A percentile compares a stretch with the other conserved stretches of the same genome.
Evolutionary conservation across 2,329 filamentous ascomycete species (phyloP).

Genomic region (Cadophora gregata): DNA sequence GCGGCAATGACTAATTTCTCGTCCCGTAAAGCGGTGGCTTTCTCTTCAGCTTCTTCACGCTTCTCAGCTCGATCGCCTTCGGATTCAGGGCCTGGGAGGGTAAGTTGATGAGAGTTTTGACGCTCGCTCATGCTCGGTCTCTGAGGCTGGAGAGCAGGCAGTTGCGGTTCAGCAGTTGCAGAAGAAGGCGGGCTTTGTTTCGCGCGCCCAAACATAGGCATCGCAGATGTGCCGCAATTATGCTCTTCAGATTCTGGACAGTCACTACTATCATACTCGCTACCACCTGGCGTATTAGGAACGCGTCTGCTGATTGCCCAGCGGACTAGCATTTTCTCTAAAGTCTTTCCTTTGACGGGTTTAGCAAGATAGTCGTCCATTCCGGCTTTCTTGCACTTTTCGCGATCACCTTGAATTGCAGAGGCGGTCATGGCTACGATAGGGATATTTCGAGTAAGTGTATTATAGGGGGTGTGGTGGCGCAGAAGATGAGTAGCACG

Average conservation of each 20-base stretch:
- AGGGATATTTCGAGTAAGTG: constrained; percentile 65
- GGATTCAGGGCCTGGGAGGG: constrained; percentile 41
- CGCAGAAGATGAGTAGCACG: constrained; percentile 76
- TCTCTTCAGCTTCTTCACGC: constrained; percentile 59
- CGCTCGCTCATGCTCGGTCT: constrained; percentile 35
- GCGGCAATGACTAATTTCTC: constrained; percentile 54
- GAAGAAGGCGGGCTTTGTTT: neutral
- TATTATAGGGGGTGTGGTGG: constrained; percentile 69
- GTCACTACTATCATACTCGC: constrained; percentile 33
- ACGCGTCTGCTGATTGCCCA: constrained; percentile 61
- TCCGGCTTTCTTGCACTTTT: constrained; percentile 74
- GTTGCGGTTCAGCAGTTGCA: neutral
- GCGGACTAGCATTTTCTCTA: constrained; percentile 74
- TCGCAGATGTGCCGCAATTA: constrained; percentile 32
- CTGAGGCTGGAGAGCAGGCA: neutral
- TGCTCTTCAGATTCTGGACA: constrained; percentile 38
- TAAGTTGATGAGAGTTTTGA: constrained; percentile 35
- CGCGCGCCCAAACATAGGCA: constrained; percentile 35
- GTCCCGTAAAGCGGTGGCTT: constrained; percentile 58
- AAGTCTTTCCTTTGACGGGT: constrained; percentile 70
- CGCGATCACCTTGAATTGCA: constrained; percentile 76
- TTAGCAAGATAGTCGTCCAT: constrained; percentile 82
- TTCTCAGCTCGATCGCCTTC: constrained; percentile 53
- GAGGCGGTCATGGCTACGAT: constrained; percentile 85
- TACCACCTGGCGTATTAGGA: constrained; percentile 15